phyloP scores from a whole-genome alignment of 2,329 filamentous ascomycete species.

The Penicillium vulpinum region DNA sequence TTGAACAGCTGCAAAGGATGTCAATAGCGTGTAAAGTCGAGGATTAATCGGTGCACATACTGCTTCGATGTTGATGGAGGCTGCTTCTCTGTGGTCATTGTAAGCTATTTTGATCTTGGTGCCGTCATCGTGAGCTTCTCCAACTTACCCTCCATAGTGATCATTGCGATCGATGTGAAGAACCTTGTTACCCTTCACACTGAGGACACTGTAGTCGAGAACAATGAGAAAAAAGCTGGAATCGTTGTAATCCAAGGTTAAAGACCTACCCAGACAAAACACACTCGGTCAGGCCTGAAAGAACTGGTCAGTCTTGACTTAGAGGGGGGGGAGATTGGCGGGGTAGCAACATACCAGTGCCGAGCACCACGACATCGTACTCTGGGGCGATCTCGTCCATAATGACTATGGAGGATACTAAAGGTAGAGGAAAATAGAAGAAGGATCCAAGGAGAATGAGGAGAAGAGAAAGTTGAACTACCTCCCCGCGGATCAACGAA shows the following conservation, averaged over 20 bases:
- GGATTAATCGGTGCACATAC: constrained; percentile 51
- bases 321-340: constrained; percentile 27
- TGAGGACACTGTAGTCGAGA: constrained; percentile 68
- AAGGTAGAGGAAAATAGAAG: constrained; percentile 13
- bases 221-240: constrained; percentile 21
- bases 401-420: constrained; percentile 38
- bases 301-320: constrained; percentile 30
- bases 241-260: constrained; percentile 18
- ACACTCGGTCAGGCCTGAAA: constrained; percentile 90
- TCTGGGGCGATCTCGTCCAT: constrained; percentile 99
- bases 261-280: constrained; percentile 85
- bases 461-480: constrained; percentile 20
- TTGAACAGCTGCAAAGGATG: constrained; percentile 75
- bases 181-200: constrained; percentile 98
- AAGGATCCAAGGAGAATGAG: constrained; percentile 15
- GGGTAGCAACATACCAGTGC: constrained; percentile 72
- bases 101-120: constrained; percentile 29
- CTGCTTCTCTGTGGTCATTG: constrained; percentile 69
- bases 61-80: constrained; percentile 93
- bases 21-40: constrained; percentile 34
- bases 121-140: constrained; percentile 20
- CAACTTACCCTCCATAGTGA: constrained; percentile 90
- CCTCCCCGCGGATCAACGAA: constrained; percentile 31
- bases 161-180: constrained; percentile 98
- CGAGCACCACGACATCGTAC: constrained; percentile 98